A percentile compares a stretch with the other conserved stretches of the same genome.
phyloP scores from a whole-genome alignment of 2,329 filamentous ascomycete species.

The Phyllosticta citriasiana region DNA sequence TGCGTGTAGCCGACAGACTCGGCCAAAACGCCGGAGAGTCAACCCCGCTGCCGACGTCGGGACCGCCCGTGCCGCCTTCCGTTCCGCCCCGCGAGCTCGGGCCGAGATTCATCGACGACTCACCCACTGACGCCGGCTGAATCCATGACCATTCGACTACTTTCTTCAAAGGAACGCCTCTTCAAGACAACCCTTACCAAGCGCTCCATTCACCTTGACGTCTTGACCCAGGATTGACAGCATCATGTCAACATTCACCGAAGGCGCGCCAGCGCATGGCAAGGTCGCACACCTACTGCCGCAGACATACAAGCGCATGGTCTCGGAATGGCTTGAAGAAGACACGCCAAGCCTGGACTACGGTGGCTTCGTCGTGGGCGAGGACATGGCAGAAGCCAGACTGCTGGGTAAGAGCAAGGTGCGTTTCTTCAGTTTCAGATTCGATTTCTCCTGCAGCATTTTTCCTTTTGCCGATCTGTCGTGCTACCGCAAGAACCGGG shows the following conservation, averaged over 20 bases:
- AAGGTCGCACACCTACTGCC: conserved; percentile 67
- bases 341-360: conserved; percentile 97
- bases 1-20: too few relatives aligned
- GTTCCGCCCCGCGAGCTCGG: not conserved
- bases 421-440: conserved; percentile 11
- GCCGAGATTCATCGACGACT: not conserved
- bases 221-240: not conserved
- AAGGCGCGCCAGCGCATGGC: conserved; percentile 49
- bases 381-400: conserved; percentile 40
- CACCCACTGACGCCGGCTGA: not conserved
- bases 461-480: not conserved
- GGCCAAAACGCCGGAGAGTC: too few relatives aligned
- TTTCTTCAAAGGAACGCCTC: not conserved
- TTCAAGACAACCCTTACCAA: too few relatives aligned
- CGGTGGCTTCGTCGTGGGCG: conserved; percentile 90
- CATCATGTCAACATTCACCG: conserved; percentile 17
- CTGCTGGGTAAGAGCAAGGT: conserved; percentile 50
- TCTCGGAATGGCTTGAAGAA: conserved; percentile 83
- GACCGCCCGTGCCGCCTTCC: not conserved
- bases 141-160: not conserved
- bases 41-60: not conserved
- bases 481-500: not conserved
- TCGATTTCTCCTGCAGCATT: not conserved
- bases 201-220: not conserved
- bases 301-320: conserved; percentile 68